Conservation (phyloP, 139 green algal genomes). For the Coelastrella sp. region DNA sequence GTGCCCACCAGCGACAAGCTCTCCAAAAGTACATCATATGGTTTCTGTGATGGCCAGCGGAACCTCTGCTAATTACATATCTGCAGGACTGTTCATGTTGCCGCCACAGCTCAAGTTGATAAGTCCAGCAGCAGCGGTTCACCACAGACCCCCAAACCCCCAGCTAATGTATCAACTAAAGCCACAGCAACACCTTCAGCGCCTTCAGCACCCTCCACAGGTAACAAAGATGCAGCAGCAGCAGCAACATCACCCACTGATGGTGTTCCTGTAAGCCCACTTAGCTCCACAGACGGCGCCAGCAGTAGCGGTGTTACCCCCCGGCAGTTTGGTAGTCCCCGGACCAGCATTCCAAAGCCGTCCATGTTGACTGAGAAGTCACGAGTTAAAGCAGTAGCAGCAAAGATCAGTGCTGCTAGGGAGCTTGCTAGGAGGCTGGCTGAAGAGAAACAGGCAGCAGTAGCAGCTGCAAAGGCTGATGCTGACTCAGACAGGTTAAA, state of each 20-base stretch:
- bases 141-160: neutral
- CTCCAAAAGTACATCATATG: neutral
- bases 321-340: neutral
- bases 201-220: too few relatives aligned
- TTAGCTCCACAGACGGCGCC: neutral
- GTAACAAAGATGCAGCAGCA: neutral
- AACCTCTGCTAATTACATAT: neutral
- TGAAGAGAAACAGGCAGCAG: constrained; percentile 83
- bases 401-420: constrained; percentile 79
- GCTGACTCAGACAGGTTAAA: constrained; percentile 50
- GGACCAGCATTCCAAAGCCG: neutral
- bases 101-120: neutral
- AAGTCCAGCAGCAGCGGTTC: constrained; percentile 3
- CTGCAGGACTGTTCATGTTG: constrained; percentile 7
- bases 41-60: neutral
- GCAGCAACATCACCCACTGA: neutral
- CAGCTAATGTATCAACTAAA: neutral
- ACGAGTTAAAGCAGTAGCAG: constrained; percentile 62
- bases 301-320: neutral
- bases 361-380: constrained; percentile 19
- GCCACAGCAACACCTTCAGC: constrained; percentile 22
- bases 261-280: neutral
- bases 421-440: constrained; percentile 82
- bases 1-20: neutral
- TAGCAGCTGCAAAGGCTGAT: constrained; percentile 57